Evolutionary conservation across 768 basidiomycete species (phyloP).

Genomic region (Podaxis carcinomalis): DNA sequence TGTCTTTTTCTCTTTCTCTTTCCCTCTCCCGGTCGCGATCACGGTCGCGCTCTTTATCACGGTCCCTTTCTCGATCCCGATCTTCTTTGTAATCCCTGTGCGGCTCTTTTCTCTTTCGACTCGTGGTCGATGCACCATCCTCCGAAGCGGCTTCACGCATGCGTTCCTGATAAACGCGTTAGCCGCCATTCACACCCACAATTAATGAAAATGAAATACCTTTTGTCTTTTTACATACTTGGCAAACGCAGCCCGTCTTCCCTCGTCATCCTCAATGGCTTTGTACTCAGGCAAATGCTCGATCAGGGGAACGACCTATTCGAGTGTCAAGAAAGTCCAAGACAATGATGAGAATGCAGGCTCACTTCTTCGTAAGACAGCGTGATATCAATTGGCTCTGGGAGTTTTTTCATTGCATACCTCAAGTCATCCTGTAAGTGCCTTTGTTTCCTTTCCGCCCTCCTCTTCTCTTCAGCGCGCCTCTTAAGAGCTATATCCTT

Average conservation of each 20-base stretch:
- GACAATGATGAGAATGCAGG: slow-evolving; percentile 6
- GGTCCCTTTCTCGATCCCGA: slow-evolving; percentile 38
- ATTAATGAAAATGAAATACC: slow-evolving; percentile 33
- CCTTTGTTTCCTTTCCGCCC: slow-evolving; percentile 77
- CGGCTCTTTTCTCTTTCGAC: slow-evolving; percentile 79
- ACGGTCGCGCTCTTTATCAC: slow-evolving; percentile 35
- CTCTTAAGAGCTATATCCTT: slow-evolving; percentile 67
- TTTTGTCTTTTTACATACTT: slow-evolving; percentile 92
- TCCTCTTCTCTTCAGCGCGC: slow-evolving; percentile 82
- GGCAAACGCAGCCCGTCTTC: slow-evolving; percentile 71
- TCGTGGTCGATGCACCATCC: slow-evolving; percentile 79
- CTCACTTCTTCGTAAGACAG: slow-evolving; percentile 78
- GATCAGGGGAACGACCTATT: slow-evolving; percentile 69
- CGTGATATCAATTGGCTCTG: slow-evolving; percentile 75
- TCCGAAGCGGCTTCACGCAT: slow-evolving; percentile 74
- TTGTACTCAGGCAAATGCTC: slow-evolving; percentile 83
- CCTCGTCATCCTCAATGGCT: slow-evolving; percentile 86
- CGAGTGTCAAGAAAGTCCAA: slow-evolving; percentile 1
- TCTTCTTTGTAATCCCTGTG: slow-evolving; percentile 44
- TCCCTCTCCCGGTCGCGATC: slow-evolving; percentile 36
- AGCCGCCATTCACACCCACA: background rate
- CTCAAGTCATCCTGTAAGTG: slow-evolving; percentile 94
- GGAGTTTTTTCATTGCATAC: slow-evolving; percentile 88
- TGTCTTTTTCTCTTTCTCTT: slow-evolving; percentile 29
- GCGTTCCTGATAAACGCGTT: slow-evolving; percentile 52